phyloP scores from a whole-genome alignment of 192 early-diverging fungal genomes.

The Gonapodya sp. region DNA sequence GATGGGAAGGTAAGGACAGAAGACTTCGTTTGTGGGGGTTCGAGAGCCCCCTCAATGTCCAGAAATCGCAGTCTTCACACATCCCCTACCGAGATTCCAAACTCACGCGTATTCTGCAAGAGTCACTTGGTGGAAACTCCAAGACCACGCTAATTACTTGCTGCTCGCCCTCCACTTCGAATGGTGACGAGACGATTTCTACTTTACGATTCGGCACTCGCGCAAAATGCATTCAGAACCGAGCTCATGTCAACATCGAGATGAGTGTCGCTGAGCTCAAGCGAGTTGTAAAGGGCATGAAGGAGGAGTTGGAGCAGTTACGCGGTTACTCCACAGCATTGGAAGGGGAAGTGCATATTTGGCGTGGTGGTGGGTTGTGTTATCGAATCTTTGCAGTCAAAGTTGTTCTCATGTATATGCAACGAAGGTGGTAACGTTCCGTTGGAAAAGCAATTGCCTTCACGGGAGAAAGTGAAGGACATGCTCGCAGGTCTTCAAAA shows the following conservation, averaged over 20 bases:
- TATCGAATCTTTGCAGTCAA: too few relatives aligned
- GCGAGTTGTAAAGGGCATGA: constrained; percentile 80
- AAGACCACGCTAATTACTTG: constrained; percentile 98
- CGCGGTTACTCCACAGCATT: constrained; percentile 74
- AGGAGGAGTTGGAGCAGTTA: constrained; percentile 66
- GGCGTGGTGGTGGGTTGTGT: constrained; percentile 73
- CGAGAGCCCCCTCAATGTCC: constrained; percentile 5
- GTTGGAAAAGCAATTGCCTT: constrained; percentile 19
- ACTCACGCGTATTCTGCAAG: constrained; percentile 98
- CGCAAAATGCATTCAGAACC: constrained; percentile 99
- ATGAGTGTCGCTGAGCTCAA: constrained; percentile 92
- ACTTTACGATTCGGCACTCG: constrained; percentile 94
- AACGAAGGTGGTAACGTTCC: constrained; percentile 19
- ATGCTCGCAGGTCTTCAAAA: constrained; percentile 18
- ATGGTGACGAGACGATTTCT: constrained; percentile 88
- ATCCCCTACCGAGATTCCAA: constrained; percentile 99
- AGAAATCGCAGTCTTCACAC: constrained; percentile 71
- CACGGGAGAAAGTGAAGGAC: constrained; percentile 6
- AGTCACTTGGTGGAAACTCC: constrained; percentile 98
- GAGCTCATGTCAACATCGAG: constrained; percentile 98
- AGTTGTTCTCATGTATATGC: constrained; percentile 14
- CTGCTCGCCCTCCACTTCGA: constrained; percentile 94
- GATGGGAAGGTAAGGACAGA: constrained; percentile 75
- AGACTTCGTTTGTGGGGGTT: neutral
- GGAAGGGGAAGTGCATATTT: constrained; percentile 80